Conservation (phyloP, 805 yeast species). For the Suhomyces sp. region DNA sequence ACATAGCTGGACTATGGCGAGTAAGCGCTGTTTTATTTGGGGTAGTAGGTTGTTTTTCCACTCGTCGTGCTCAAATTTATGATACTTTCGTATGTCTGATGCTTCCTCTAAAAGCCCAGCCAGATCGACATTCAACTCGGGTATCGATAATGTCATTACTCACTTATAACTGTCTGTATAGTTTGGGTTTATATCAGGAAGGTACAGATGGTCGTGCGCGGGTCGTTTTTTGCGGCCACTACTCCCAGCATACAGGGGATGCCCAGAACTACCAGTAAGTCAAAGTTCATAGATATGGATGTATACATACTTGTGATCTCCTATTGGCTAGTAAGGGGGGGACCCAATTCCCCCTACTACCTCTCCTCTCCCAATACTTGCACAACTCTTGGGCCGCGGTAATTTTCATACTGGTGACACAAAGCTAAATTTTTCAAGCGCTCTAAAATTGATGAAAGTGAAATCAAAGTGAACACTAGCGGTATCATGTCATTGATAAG, state of each 20-base stretch:
- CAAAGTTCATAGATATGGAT: neutral
- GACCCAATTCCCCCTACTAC: neutral
- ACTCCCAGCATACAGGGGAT: neutral
- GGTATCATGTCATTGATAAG: slow-evolving; percentile 4
- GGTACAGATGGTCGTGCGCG: neutral
- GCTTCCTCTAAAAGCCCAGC: neutral
- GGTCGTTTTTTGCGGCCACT: neutral
- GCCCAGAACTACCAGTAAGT: neutral
- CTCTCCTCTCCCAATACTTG: neutral
- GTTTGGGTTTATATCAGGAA: neutral
- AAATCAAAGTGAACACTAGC: too few relatives aligned
- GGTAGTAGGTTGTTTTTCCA: slow-evolving; percentile 13
- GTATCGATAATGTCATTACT: neutral
- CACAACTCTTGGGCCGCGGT: neutral
- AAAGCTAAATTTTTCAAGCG: slow-evolving; percentile 5
- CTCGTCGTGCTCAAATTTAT: neutral
- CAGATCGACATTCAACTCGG: slow-evolving; percentile 1
- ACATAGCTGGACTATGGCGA: slow-evolving; percentile 5
- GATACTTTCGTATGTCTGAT: neutral
- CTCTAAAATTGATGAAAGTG: neutral
- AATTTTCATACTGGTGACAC: slow-evolving; percentile 1
- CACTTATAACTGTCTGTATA: too few relatives aligned
- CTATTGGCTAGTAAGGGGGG: neutral
- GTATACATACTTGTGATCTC: neutral
- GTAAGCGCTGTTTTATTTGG: slow-evolving; percentile 7